Base-by-base conservation (phyloP, 495 filamentous ascomycete genomes). In the Penicillium manginii region DNA sequence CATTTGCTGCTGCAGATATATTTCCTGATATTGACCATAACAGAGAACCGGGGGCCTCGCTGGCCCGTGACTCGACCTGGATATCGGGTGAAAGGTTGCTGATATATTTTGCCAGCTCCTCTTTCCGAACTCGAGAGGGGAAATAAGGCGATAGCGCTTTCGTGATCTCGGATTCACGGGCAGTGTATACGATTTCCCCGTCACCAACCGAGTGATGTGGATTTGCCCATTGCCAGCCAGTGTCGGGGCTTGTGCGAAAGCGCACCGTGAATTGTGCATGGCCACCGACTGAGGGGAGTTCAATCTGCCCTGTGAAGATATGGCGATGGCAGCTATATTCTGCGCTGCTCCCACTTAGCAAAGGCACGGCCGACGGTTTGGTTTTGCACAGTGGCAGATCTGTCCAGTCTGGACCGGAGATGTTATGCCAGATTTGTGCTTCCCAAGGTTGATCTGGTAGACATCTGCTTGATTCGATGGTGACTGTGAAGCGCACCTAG, bases 221-320 rank as follows among this genome's bases (percentile, higher is more conserved):
- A 55, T 87, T 86, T 12, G 81, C 82, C 92, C 92, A 97, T 54
- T 81, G 86, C 91, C 92, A 96, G 59, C 66, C 84, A 51, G 51
- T 75, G 32, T 71, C 73, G 9, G 75, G 66, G 2, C 70, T 66
- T 12, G 78, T 77, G 9, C 91, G 85, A 64, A 87, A 93, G 52
- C 90, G 91, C 48, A 93, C 64, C 0, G 92, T 96, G 63, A 97
- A 97, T 15, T 74, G 78, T 1, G 86, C 67, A 52, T 73, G 51
- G 52, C 68, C 71, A 15, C 54, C 64, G 19, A 53, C 31, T 9
- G 52, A 59, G n/a, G 74, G 73, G 14, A 86, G 62, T 18, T 23
- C 8, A 32, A 79, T 56, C 18, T 69, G 56, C 22, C 57, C 73
- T 18, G 54, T 73, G 61, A 65, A 77, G 58, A 81, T 63, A 82